phyloP scores from a whole-genome alignment of 2,329 filamentous ascomycete genomes.

The Colletotrichum siamense region DNA sequence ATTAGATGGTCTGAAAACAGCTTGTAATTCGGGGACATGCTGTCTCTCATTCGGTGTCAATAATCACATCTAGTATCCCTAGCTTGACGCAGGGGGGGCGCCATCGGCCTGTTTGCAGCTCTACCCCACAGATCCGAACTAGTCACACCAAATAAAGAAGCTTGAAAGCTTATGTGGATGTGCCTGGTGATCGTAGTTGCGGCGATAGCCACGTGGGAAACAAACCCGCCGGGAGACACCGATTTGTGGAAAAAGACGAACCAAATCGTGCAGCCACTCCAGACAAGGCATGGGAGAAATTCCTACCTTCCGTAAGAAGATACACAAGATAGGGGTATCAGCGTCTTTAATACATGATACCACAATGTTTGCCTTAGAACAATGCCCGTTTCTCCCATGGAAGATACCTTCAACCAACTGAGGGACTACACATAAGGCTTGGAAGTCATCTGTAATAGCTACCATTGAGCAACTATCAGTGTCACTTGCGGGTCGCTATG shows the following conservation, averaged over 20 bases:
- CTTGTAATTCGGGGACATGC: neutral
- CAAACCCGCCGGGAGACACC: neutral
- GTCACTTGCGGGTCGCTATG: neutral
- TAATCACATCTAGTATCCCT: neutral
- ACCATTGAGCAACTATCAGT: neutral
- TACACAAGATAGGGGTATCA: neutral
- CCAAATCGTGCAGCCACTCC: neutral
- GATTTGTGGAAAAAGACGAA: slow-evolving; percentile 13
- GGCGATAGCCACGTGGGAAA: neutral
- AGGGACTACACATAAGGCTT: neutral
- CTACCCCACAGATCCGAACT: slow-evolving; percentile 5
- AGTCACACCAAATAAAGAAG: neutral
- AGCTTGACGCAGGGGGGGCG: neutral
- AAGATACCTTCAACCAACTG: neutral
- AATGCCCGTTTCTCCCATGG: no score
- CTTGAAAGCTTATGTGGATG: neutral
- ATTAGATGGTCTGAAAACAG: neutral
- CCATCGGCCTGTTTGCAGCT: neutral
- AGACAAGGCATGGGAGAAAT: neutral
- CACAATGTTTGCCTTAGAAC: neutral
- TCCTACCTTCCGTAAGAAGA: neutral
- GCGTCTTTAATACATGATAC: neutral
- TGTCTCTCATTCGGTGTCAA: no score
- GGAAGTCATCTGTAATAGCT: neutral
- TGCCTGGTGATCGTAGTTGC: neutral